Evolutionary conservation across 495 filamentous ascomycete genomes (phyloP), one percentile per base, ranked within the genome.

Genomic region (Lentithecium fluviatile): DNA sequence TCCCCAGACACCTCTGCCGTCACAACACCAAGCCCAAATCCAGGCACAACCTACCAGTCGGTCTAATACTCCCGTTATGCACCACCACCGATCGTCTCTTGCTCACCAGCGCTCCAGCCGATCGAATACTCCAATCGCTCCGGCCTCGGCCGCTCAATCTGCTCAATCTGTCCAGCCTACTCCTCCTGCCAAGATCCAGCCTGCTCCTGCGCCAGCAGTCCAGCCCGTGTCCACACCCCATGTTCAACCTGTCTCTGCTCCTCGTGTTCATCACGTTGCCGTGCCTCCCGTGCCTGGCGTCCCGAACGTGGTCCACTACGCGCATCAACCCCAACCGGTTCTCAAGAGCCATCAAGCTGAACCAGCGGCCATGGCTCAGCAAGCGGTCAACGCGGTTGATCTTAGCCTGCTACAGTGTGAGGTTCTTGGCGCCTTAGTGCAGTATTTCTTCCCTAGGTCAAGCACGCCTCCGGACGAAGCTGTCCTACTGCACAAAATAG

Each of bases 381-480:
- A 43, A 43, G 34, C 24, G 6, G 23, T 8, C 21, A 24, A 25
- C 38, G 23, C 45, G 11, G 13, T 38, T 11, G 58, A 60, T 23
- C 15, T 52, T 13, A 36, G 53, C 1, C 34, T 63, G 6, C 34
- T 57, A 15, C 52, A 57, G 24, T 63, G 37, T 25, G 60, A 63
- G 37, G 36, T 63, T 11, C 23, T 63, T n/a, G 60, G 46, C 6
- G 6, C 17, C 24, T 38, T 63, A 5, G 52, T 57, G 45, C 24
- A 57, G 23, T 63, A 40, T 38, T 32, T 63, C 20, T 49, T 38
- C 24, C 52, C 45, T 17, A 51, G 45, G 47, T 3, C 36, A 6
- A 45, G 25, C 11, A 6, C 21, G 6, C 37, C 15, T 13, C 45
- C 40, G 8, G 46, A 56, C 20, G 51, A 63, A 36, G 43, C 4